Evolutionary conservation across 2,329 filamentous ascomycete genomes (phyloP).

Genomic region (Dothideomycetes sp.): DNA sequence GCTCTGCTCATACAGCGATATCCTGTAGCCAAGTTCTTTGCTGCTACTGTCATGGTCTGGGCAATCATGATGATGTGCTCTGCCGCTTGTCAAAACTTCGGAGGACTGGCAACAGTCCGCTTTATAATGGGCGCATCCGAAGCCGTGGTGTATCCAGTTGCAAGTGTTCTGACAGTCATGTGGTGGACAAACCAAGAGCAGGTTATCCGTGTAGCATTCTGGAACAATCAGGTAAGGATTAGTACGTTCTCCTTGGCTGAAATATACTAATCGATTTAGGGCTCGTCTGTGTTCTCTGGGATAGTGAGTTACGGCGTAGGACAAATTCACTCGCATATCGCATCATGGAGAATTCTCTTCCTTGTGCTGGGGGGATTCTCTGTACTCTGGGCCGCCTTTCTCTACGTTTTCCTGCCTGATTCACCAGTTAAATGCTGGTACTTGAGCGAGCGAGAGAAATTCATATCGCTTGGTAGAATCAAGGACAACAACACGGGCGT

Average conservation of each 20-base stretch:
- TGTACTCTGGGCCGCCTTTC: constrained; percentile 11
- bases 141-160: constrained; percentile 2
- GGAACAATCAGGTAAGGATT: constrained; percentile 10
- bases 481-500: constrained; percentile 15
- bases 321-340: constrained; percentile 13
- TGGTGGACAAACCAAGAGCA: constrained; percentile 17
- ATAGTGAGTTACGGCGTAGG: neutral
- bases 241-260: neutral
- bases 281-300: neutral
- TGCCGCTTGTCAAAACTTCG: neutral
- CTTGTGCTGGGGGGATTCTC: constrained; percentile 17
- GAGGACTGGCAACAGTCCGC: neutral
- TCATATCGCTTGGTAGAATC: constrained; percentile 12
- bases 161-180: constrained; percentile 15
- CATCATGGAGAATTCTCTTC: constrained; percentile 11
- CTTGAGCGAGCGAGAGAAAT: constrained; percentile 14
- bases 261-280: neutral
- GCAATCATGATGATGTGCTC: neutral
- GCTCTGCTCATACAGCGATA: neutral
- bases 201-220: constrained; percentile 14
- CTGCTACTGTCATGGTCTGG: neutral
- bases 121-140: constrained; percentile 12
- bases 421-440: constrained; percentile 11
- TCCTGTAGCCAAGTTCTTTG: neutral
- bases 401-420: constrained; percentile 16